A percentile compares a stretch with the other conserved stretches of the same genome.
These are phyloP conservation scores for Dianthus caryophyllus DNA, from an alignment of 148 eudicot genomes.

Conservation along the genomic window DNA sequence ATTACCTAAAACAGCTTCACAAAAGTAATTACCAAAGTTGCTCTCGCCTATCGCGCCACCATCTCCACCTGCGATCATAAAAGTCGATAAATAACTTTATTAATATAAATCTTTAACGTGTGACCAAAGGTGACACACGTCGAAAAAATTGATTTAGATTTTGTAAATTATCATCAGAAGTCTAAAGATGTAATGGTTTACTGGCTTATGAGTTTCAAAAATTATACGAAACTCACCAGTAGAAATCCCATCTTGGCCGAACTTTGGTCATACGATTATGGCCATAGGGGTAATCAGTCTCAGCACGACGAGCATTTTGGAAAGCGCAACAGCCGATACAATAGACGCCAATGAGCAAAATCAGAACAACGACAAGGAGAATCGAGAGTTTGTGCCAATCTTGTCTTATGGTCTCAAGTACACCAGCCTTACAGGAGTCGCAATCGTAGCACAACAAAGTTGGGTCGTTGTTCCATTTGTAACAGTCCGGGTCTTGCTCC, in stretches of 20 bases:
- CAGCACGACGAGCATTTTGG: slow-evolving; percentile 61
- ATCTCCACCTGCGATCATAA: slow-evolving; percentile 68
- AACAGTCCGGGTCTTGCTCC: slow-evolving; percentile 78
- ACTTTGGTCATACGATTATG: slow-evolving; percentile 64
- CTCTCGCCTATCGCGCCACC: slow-evolving; percentile 68
- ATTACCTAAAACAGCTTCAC: background rate
- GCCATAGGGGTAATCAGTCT: slow-evolving; percentile 70
- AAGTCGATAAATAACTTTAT: no score
- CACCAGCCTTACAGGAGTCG: slow-evolving; percentile 90
- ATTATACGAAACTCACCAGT: slow-evolving; percentile 41
- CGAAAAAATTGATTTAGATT: no score
- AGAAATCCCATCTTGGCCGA: slow-evolving; percentile 85
- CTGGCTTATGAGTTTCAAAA: no score
- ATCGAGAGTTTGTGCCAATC: slow-evolving; percentile 84
- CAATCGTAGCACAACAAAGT: slow-evolving; percentile 70
- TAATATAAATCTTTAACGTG: no score
- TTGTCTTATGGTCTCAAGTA: slow-evolving; percentile 50
- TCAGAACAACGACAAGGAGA: slow-evolving; percentile 59
- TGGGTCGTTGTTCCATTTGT: slow-evolving; percentile 70
- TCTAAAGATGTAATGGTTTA: no score
- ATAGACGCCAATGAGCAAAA: slow-evolving; percentile 63
- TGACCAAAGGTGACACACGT: no score
- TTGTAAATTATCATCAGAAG: no score
- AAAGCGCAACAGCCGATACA: slow-evolving; percentile 83
- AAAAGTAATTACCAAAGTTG: slow-evolving; percentile 41